Base-by-base conservation (phyloP, 495 filamentous ascomycete species). In the Trichocladium uniseriatum region DNA sequence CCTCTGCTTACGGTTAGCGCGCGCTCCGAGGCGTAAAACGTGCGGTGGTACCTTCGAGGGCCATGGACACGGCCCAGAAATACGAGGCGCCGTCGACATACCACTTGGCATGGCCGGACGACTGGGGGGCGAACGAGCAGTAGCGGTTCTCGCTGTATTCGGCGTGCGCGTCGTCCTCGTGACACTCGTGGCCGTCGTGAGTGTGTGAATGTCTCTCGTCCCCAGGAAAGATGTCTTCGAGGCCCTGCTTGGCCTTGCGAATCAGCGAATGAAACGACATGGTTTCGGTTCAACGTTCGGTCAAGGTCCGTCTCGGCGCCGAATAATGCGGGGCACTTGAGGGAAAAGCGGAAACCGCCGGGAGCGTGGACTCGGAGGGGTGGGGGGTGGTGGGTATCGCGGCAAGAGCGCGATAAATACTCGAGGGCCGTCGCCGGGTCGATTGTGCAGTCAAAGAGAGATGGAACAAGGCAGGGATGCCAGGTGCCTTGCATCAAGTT, bases 61-160 rank as follows among this genome's bases (percentile, higher is more conserved):
- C 91, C 42, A 78, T 65, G 35, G 83, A 89, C 0, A 97, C 87
- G 14, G 91, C 91, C 76, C 81, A 89, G 70, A 97, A 88, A 59
- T 97, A 97, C 1, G 81, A 81, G 59, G 86, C 90, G 2, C 87
- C 91, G 66, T 97, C 91, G 19, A 96, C 87, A 71, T 86, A 92
- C 87, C 89, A 95, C 68, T 97, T 95, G 31, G 66, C 87, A 67
- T 90, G 79, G n/a, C 92, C 86, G 64, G 85, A 83, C 69, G 87
- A 85, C 64, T 89, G 86, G 5, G 87, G 83, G 2, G 86, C 85
- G 68, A 96, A 96, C 53, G 87, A 94, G 34, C 80, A 77, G 66
- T 82, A 95, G 29, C 89, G 79, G 53, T 91, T 75, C 42, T 79
- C 70, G 35, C 75, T 63, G 46, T 63, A 57, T 14, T 66, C 58